Conservation (phyloP, 176 grass and related monocot species). For the Hyparrhenia diplandra region DNA sequence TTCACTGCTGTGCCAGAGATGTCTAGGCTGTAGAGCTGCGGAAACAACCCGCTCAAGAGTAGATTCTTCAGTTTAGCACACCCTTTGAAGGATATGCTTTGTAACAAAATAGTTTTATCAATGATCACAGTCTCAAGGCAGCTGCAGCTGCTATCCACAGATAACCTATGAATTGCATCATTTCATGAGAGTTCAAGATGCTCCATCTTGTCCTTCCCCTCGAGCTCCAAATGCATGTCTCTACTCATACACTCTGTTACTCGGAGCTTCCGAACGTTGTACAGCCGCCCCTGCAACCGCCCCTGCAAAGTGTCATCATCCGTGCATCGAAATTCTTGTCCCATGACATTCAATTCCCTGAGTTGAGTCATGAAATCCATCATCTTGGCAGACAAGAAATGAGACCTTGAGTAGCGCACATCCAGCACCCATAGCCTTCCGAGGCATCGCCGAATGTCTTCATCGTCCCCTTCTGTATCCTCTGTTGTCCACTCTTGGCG, state of each 20-base stretch:
- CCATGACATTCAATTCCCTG: constrained; percentile 6
- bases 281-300: not conserved
- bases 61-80: too few relatives aligned
- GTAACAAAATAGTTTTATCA: too few relatives aligned
- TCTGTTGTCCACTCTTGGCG: too few relatives aligned
- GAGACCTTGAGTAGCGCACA: too few relatives aligned
- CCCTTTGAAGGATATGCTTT: too few relatives aligned
- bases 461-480: too few relatives aligned
- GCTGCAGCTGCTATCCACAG: not conserved
- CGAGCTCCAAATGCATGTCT: too few relatives aligned
- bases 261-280: constrained; percentile 4
- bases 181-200: not conserved
- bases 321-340: not conserved
- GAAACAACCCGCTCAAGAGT: too few relatives aligned
- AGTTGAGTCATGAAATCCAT: constrained; percentile 1
- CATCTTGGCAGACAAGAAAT: not conserved
- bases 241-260: not conserved
- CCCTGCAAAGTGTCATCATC: fast-evolving
- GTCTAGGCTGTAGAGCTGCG: not conserved
- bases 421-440: too few relatives aligned
- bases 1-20: not conserved
- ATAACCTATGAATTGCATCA: not conserved
- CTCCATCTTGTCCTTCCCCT: not conserved
- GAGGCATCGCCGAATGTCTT: too few relatives aligned
- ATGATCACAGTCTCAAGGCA: not conserved